Evolutionary conservation across 352 stramenopile genomes (phyloP), one percentile per base, ranked within the genome.

Genomic region (Phytopythium ostracodes): DNA sequence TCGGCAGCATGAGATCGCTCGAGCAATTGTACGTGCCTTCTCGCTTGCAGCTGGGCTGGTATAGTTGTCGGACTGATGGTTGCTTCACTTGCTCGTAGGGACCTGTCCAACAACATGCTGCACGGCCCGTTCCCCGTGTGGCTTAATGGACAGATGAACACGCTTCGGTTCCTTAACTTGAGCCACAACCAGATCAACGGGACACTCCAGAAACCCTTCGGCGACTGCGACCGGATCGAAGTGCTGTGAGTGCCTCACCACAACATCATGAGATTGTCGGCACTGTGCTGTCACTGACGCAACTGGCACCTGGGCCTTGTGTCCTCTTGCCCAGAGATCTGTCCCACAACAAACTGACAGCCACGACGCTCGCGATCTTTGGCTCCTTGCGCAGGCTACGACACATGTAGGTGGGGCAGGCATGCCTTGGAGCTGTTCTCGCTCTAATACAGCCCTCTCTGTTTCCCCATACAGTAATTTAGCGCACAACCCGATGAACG

Each of bases 1-100:
- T 92, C 20, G 87, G 81, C 35, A 56, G 73, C 22, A 88, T 92
- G 81, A 65, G 79, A 14, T 88, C 81, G n/a, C 73, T 92, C 4
- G 72, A 89, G 60, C 77, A 89, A 57, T 56, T 92, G 84, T 89
- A 64, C 66, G 80, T 76, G 10, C 3, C 15, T 38, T 56, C 22
- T 6, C 20, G 40, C n/a, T 22, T 15, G 17, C 40, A n/a, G n/a
- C n/a, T n/a, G n/a, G n/a, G n/a, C n/a, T 25, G 42, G 24, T 24
- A 17, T 11, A 12, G 4, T 5, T 10, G 12, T 18, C 42, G 33
- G 31, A 40, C 12, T 11, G 25, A 2, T 50, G 20, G 18, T 46
- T 2, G 50, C 22, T 15, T 47, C 14, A 4, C 4, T 51, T 31
- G 36, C 18, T 36, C 40, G 17, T 52, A 90, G 81, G 11, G 74